Evolutionary conservation across 2,329 filamentous ascomycete species (phyloP).

Genomic region (Ceratocystis alfenasii): DNA sequence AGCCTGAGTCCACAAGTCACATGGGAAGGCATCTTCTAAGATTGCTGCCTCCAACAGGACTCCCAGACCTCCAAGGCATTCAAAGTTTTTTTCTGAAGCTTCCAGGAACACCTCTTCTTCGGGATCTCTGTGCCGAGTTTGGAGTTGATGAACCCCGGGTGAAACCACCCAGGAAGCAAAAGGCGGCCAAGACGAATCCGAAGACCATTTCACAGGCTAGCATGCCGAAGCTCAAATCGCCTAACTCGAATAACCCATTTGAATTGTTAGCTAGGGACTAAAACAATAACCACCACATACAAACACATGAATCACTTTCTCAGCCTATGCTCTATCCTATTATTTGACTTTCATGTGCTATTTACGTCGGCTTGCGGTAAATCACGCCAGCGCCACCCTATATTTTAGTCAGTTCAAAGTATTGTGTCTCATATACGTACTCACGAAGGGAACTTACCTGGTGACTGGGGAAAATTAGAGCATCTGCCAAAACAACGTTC

Average conservation of each 20-base stretch:
- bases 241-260: neutral
- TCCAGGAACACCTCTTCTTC: neutral
- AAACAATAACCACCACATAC: neutral
- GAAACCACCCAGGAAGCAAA: constrained; percentile 8
- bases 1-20: neutral
- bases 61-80: constrained; percentile 10
- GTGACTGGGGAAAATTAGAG: constrained; percentile 76
- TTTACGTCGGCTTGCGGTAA: constrained; percentile 26
- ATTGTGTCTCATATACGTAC: neutral
- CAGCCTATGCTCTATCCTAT: neutral
- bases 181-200: neutral
- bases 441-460: constrained; percentile 46
- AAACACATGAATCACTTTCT: neutral
- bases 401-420: neutral
- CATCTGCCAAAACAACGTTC: constrained; percentile 84
- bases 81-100: constrained; percentile 10
- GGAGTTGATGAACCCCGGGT: constrained; percentile 1
- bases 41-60: neutral
- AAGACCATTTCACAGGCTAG: neutral
- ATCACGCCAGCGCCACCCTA: constrained; percentile 29
- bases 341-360: too few relatives aligned
- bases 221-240: neutral
- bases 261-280: neutral
- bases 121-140: constrained; percentile 11
- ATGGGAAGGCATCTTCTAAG: neutral